Conservation (phyloP, 2,329 filamentous ascomycete genomes). For the Aspergillus transmontanensis region DNA sequence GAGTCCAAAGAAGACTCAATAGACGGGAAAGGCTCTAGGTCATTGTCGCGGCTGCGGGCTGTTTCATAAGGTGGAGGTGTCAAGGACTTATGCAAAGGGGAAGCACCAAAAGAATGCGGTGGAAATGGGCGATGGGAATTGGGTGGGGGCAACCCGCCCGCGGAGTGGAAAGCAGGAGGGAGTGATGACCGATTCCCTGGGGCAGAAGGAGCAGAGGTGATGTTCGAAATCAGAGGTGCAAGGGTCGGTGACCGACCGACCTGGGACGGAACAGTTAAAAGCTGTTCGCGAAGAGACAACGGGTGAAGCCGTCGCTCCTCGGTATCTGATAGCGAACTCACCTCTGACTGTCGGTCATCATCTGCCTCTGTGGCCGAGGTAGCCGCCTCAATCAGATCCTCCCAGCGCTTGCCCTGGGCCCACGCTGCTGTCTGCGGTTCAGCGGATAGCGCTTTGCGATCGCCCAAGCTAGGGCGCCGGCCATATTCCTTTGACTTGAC, state of each 20-base stretch:
- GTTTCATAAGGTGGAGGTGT: conserved; percentile 76
- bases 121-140: conserved; percentile 48
- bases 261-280: conserved; percentile 29
- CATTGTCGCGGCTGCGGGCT: conserved; percentile 51
- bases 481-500: conserved; percentile 75
- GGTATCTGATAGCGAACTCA: conserved; percentile 54
- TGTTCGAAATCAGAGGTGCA: conserved; percentile 40
- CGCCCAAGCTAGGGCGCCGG: conserved; percentile 71
- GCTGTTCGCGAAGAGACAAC: conserved; percentile 3
- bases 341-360: conserved; percentile 77
- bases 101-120: conserved; percentile 71
- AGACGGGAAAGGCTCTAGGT: conserved; percentile 80
- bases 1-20: conserved; percentile 76
- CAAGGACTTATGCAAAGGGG: conserved; percentile 84
- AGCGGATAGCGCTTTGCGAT: conserved; percentile 81
- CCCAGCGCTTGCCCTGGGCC: conserved; percentile 84
- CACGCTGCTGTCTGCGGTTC: conserved; percentile 76
- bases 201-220: conserved; percentile 40
- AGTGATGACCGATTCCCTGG: conserved; percentile 62
- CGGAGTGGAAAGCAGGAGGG: conserved; percentile 60
- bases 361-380: conserved; percentile 89
- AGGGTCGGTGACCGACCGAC: conserved; percentile 44
- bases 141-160: conserved; percentile 40
- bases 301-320: background rate
- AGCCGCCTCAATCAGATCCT: conserved; percentile 92